phyloP scores from a whole-genome alignment of 768 basidiomycete species.

The Phanerodontia chrysosporium region DNA sequence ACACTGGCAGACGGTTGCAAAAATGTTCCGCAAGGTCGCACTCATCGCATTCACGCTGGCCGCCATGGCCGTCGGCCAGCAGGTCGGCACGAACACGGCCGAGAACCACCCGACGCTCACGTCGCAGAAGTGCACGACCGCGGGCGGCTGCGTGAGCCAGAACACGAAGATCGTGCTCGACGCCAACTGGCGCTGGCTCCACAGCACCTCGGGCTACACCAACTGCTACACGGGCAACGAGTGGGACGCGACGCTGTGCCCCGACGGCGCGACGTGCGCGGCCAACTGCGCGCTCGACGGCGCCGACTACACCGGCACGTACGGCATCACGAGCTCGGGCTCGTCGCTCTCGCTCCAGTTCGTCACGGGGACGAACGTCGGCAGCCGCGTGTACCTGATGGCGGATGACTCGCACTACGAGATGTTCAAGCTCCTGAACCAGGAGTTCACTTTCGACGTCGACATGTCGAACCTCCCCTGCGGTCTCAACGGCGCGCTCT shows the following conservation, averaged over 20 bases:
- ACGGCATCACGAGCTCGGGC: slow-evolving; percentile 47
- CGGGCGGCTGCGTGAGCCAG: slow-evolving; percentile 33
- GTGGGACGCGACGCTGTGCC: slow-evolving; percentile 30
- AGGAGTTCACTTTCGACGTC: slow-evolving; percentile 55
- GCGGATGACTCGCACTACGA: slow-evolving; percentile 37
- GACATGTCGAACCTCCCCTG: slow-evolving; percentile 51
- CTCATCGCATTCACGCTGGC: slow-evolving; percentile 25
- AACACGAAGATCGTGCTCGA: slow-evolving; percentile 36
- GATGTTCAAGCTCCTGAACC: slow-evolving; percentile 44
- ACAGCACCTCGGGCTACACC: slow-evolving; percentile 27
- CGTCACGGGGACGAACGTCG: slow-evolving; percentile 33
- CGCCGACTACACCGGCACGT: slow-evolving; percentile 37
- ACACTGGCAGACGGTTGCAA: background rate
- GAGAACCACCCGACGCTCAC: slow-evolving; percentile 46
- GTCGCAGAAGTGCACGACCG: slow-evolving; percentile 43
- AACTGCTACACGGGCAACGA: slow-evolving; percentile 35
- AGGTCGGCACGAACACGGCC: slow-evolving; percentile 42
- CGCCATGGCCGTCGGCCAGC: slow-evolving; percentile 43
- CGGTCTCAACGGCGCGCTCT: slow-evolving; percentile 54
- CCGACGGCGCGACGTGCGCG: slow-evolving; percentile 28
- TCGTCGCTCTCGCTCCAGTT: slow-evolving; percentile 46
- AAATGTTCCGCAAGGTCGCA: slow-evolving; percentile 27
- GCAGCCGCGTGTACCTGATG: slow-evolving; percentile 41
- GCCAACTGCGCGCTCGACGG: slow-evolving; percentile 32
- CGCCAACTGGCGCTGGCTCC: slow-evolving; percentile 41